Conservation (phyloP, 83 land plant genomes). For the Diphasiastrum complanatum region DNA sequence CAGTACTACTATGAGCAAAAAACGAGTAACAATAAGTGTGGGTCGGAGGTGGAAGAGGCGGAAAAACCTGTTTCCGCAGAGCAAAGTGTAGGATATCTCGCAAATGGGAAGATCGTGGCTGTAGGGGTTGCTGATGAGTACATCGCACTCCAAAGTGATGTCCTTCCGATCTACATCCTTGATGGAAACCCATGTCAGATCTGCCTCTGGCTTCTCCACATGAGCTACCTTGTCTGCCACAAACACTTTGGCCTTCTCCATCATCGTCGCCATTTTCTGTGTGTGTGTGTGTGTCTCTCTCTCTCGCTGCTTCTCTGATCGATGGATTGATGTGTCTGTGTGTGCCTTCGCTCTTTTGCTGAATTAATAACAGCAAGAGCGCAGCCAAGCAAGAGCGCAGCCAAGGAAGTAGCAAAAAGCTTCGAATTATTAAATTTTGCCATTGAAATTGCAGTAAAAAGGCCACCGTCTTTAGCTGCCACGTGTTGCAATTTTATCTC, state of each 20-base stretch:
- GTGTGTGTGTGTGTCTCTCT: too few species aligned
- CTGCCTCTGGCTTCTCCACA: constrained; percentile 69
- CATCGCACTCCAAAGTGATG: constrained; percentile 38
- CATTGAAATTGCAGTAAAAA: too few species aligned
- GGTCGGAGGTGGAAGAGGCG: not conserved
- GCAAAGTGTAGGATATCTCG: constrained; percentile 58
- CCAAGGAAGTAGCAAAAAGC: too few species aligned
- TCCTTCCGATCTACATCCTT: constrained; percentile 38
- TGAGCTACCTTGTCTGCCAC: constrained; percentile 60
- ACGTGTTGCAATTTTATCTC: too few species aligned
- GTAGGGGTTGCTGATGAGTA: constrained; percentile 69
- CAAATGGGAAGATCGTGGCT: constrained; percentile 62
- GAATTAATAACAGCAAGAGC: too few species aligned
- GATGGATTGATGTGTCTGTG: too few species aligned
- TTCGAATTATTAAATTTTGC: too few species aligned
- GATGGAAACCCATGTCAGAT: constrained; percentile 43
- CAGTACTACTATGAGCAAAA: not conserved
- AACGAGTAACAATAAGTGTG: not conserved
- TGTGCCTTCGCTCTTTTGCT: too few species aligned
- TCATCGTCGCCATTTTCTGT: constrained; percentile 31
- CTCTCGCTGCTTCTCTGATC: too few species aligned
- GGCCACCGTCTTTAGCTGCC: too few species aligned
- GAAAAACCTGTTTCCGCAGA: constrained; percentile 48
- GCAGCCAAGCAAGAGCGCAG: too few species aligned
- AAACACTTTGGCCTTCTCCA: constrained; percentile 60